Percentiles rank a stretch among this genome's conserved stretches.
These are phyloP conservation scores for Syzygium aqueum DNA, from an alignment of 345 rosid genomes.

Conservation along the genomic window DNA sequence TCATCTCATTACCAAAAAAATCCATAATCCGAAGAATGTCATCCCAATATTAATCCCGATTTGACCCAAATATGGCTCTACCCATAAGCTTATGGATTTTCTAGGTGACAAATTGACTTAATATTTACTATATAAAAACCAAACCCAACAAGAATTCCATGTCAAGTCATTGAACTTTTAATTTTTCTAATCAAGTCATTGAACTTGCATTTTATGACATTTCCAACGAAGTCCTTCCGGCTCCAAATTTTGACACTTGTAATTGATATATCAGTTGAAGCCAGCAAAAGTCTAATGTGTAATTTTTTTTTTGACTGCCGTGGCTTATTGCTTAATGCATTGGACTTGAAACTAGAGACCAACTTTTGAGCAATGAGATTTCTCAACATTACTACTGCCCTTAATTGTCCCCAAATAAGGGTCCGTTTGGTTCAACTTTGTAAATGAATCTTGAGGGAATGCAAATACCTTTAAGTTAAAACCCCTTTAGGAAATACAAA, in stretches of 20 bases:
- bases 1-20: neutral
- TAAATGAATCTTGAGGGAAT: too few relatives aligned
- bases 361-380: too few relatives aligned
- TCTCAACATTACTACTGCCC: too few relatives aligned
- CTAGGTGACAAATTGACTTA: neutral
- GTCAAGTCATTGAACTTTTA: neutral
- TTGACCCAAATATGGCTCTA: neutral
- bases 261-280: neutral
- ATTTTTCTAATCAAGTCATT: too few relatives aligned
- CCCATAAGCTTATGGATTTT: neutral
- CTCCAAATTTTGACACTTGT: neutral
- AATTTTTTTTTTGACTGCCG: too few relatives aligned
- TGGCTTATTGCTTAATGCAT: too few relatives aligned
- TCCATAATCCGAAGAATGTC: neutral
- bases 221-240: neutral
- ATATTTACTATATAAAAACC: too few relatives aligned
- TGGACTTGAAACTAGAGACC: too few relatives aligned
- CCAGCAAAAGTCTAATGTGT: neutral
- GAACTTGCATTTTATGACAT: neutral
- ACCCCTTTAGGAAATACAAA: too few relatives aligned
- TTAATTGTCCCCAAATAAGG: too few relatives aligned
- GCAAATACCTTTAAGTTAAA: too few relatives aligned
- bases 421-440: too few relatives aligned
- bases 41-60: neutral
- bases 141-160: neutral